Conservation (phyloP, 2,329 filamentous ascomycete species). For the Rutstroemia sp. region DNA sequence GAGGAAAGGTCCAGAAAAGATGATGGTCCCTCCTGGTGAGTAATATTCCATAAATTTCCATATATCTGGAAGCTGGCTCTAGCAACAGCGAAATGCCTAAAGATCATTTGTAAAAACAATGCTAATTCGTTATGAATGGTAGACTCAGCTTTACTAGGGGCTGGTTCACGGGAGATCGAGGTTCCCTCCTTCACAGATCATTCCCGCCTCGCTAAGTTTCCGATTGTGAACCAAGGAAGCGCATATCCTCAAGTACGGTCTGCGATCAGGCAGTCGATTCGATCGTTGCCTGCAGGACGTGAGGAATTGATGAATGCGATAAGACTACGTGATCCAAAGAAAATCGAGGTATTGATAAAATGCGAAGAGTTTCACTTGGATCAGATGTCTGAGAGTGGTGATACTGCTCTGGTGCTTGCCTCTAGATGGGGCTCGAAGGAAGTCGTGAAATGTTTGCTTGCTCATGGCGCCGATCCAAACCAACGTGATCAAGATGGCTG, state of each 20-base stretch:
- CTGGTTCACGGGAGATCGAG: slow-evolving; percentile 6
- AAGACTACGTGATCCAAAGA: background rate
- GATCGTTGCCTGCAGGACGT: background rate
- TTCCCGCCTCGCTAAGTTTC: slow-evolving; percentile 6
- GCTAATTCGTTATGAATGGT: background rate
- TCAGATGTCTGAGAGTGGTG: background rate
- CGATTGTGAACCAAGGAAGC: slow-evolving; percentile 4
- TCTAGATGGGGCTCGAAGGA: background rate
- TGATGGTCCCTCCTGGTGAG: slow-evolving; percentile 9
- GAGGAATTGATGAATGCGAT: slow-evolving; percentile 7
- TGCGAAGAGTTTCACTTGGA: slow-evolving; percentile 5
- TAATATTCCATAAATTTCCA: background rate
- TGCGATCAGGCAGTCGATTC: slow-evolving; percentile 6
- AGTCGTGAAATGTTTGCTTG: slow-evolving; percentile 6
- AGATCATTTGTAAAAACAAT: background rate
- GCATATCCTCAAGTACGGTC: slow-evolving; percentile 6
- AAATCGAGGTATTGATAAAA: slow-evolving; percentile 2
- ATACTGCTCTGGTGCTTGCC: slow-evolving; percentile 7
- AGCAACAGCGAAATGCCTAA: no score
- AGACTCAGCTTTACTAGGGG: slow-evolving; percentile 6
- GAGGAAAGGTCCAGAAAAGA: slow-evolving; percentile 5
- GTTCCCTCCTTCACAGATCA: slow-evolving; percentile 7
- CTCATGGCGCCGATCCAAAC: slow-evolving; percentile 2
- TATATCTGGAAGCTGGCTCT: no score
- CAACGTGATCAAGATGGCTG: slow-evolving; percentile 1